Conservation (phyloP, 1,284 basidiomycete genomes). For the Lignosus rhinocerotis region DNA sequence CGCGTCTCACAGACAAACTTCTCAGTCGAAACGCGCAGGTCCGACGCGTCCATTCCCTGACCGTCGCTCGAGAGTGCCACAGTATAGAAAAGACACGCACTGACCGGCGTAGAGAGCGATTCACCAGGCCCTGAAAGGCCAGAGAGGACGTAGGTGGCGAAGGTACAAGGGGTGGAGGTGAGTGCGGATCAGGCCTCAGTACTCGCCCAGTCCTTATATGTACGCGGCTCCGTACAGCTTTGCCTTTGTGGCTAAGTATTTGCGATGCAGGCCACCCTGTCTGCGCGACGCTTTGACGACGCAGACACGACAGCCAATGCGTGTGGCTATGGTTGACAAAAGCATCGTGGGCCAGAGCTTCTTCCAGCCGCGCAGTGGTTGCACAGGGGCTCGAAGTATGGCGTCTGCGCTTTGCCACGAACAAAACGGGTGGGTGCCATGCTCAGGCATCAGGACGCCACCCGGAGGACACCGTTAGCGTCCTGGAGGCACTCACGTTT, state of each 20-base stretch:
- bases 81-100: background rate
- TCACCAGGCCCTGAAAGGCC: background rate
- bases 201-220: background rate
- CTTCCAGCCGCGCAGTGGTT: too few species aligned
- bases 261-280: background rate
- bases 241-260: background rate
- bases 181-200: background rate
- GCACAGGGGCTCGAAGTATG: too few species aligned
- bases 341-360: too few species aligned
- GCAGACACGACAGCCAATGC: background rate
- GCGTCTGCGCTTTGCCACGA: too few species aligned
- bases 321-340: background rate
- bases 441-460: too few species aligned
- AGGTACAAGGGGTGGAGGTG: background rate
- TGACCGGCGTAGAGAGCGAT: too few species aligned
- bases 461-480: too few species aligned
- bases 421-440: too few species aligned
- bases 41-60: background rate
- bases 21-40: slow-evolving; percentile 1
- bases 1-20: slow-evolving; percentile 3
- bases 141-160: background rate
- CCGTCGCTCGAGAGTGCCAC: too few species aligned
- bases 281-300: background rate
- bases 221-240: background rate
- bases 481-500: too few species aligned